Evolutionary conservation across 495 filamentous ascomycete genomes (phyloP), one percentile per base, ranked within the genome.

Genomic region (Sporormia fimetaria): DNA sequence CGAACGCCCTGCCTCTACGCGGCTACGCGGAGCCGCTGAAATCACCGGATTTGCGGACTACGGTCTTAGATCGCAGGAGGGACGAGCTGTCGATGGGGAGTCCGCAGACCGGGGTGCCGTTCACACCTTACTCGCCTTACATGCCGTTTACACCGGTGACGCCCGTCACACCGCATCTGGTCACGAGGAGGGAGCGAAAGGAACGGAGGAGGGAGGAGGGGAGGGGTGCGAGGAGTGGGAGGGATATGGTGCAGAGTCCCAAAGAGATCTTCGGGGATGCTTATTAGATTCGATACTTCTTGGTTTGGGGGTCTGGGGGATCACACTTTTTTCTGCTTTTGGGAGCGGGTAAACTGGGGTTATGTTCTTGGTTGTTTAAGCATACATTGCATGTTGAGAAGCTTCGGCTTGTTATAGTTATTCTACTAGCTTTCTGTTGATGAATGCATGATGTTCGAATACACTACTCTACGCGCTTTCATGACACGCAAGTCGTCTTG

Each of bases 61-160:
- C 60, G 14, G 55, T 51, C 29, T 17, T 65, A 14, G 85, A 88
- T 46, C 68, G 83, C 3, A 69, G 71, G 3, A 54, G 56, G 0
- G 71, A 80, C 24, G 57, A 51, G 46, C 28, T 54, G 8, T 73
- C 67, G n/a, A 39, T 69, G 47, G 63, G 63, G 32, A 75, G 75
- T 6, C 83, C 83, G 0, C 71, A 74, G 51, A 86, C 81, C 0
- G 85, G 81, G 4, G 73, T 81, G 27, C 76, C 85, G 0, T 67
- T 71, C 23, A 78, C 74, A 6, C 87, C 87, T 4, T 94, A 95
- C 59, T 80, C 74, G 39, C 83, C 87, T 4, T 95, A 95, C 55
- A 90, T 93, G 71, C 87, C 87, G 0, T 88, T 81, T 55, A 84
- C 81, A 1, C 87, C 87, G 0, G 68, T 92, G 6, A 82, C 90